Percentiles rank a stretch among this genome's conserved stretches.
phyloP scores from a whole-genome alignment of 148 eudicot genomes.

The Chenopodium suecicum region DNA sequence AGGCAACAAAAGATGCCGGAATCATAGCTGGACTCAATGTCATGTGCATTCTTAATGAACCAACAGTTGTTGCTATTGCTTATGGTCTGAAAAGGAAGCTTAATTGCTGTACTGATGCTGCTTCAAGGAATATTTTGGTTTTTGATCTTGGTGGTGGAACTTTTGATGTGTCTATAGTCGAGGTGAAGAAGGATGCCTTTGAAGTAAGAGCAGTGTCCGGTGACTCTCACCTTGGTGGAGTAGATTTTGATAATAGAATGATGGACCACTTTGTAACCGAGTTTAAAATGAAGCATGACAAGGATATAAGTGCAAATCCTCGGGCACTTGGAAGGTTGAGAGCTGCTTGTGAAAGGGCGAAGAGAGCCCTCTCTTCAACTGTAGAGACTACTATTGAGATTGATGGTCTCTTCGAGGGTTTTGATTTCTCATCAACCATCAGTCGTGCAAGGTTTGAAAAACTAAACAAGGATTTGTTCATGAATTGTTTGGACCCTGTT shows the following conservation, averaged over 20 bases:
- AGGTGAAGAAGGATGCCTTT: too few relatives aligned
- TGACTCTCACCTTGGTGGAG: too few relatives aligned
- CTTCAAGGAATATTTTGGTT: neutral
- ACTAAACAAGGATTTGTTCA: slow-evolving; percentile 9
- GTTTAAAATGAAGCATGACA: too few relatives aligned
- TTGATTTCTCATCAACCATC: neutral
- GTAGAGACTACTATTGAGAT: neutral
- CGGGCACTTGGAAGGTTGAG: slow-evolving; percentile 11
- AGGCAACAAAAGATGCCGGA: neutral
- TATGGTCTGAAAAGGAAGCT: neutral
- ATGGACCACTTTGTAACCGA: too few relatives aligned
- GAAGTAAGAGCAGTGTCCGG: too few relatives aligned
- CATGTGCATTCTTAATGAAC: neutral
- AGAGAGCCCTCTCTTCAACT: slow-evolving; percentile 17
- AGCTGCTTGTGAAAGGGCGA: slow-evolving; percentile 20
- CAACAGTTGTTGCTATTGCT: neutral
- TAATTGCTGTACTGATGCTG: neutral
- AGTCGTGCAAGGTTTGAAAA: neutral
- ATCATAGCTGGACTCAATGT: too few relatives aligned
- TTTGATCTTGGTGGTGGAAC: neutral
- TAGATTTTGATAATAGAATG: too few relatives aligned
- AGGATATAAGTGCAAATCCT: too few relatives aligned
- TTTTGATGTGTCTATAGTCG: too few relatives aligned
- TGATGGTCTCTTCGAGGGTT: slow-evolving; percentile 17
- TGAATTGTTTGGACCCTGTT: neutral